phyloP scores from a whole-genome alignment of 139 green algal species.

The Tetraselmis chui region DNA sequence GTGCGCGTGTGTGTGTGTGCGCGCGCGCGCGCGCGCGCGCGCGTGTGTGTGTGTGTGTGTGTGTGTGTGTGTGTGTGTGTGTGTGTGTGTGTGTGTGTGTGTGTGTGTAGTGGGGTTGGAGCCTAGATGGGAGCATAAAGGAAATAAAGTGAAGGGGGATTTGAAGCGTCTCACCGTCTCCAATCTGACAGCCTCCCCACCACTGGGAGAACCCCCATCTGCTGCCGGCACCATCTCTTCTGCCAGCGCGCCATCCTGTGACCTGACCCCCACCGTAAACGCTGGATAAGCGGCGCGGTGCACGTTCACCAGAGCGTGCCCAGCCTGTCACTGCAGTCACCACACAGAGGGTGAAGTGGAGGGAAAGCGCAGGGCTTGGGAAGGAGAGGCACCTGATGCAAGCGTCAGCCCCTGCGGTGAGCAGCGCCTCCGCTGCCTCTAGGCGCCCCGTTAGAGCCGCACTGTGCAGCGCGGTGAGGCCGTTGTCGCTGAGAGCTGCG shows the following conservation, averaged over 20 bases:
- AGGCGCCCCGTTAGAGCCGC: background rate
- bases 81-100: too few species aligned
- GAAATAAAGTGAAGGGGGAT: too few species aligned
- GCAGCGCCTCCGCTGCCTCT: background rate
- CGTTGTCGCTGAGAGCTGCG: background rate
- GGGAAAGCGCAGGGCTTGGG: background rate
- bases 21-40: background rate
- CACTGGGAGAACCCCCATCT: too few species aligned
- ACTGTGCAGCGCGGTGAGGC: conserved; percentile 1
- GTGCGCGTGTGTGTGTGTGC: background rate
- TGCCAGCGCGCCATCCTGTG: background rate
- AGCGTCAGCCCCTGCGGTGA: background rate
- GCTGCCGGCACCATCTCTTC: background rate
- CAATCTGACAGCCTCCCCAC: too few species aligned
- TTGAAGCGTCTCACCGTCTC: too few species aligned
- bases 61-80: too few species aligned
- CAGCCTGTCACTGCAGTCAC: background rate
- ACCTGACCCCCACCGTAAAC: background rate
- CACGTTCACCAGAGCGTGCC: background rate
- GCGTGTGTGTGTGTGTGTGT: too few species aligned
- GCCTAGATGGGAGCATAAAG: too few species aligned
- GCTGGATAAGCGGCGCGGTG: background rate
- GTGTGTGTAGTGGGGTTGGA: too few species aligned
- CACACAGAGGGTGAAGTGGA: background rate
- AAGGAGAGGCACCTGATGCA: background rate